Percentiles rank a stretch among this genome's conserved stretches.
phyloP scores from a whole-genome alignment of 768 basidiomycete genomes.

The Suillus decipiens region DNA sequence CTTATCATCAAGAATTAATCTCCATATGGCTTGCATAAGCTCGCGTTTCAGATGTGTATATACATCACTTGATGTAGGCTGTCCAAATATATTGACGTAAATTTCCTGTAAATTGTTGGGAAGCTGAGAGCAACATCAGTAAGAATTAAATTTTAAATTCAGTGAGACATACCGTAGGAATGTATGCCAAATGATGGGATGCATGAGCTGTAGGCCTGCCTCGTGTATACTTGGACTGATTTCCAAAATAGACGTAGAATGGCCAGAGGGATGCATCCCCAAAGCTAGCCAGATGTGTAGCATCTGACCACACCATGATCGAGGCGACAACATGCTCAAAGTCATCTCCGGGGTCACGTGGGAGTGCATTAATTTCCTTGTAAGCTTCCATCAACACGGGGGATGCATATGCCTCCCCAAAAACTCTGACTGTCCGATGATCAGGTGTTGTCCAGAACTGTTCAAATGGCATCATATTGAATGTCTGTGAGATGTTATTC shows the following conservation, averaged over 20 bases:
- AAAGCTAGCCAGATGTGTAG: not conserved
- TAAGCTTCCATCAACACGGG: conserved; percentile 4
- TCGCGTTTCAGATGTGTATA: conserved; percentile 14
- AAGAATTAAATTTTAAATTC: too few relatives aligned
- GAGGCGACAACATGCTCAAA: conserved; percentile 17
- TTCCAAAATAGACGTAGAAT: conserved; percentile 30
- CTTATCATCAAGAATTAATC: conserved; percentile 20
- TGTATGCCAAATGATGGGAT: conserved; percentile 36
- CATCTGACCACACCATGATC: conserved; percentile 10
- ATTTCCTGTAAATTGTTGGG: not conserved
- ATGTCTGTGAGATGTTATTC: not conserved
- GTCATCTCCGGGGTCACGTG: conserved; percentile 10
- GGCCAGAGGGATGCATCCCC: not conserved
- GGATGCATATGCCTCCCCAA: conserved; percentile 9
- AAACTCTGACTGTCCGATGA: not conserved
- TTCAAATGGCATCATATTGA: conserved; percentile 12
- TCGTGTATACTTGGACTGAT: conserved; percentile 1
- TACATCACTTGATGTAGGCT: not conserved
- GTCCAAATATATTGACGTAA: not conserved
- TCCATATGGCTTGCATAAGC: conserved; percentile 21
- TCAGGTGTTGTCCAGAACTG: conserved; percentile 5
- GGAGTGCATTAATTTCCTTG: conserved; percentile 8
- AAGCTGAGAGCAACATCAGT: conserved; percentile 18
- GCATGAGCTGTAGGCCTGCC: conserved; percentile 13
- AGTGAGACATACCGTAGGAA: conserved; percentile 31